Evolutionary conservation across 257 asterid species (phyloP).

Genomic region (Solanum pimpinellifolium): DNA sequence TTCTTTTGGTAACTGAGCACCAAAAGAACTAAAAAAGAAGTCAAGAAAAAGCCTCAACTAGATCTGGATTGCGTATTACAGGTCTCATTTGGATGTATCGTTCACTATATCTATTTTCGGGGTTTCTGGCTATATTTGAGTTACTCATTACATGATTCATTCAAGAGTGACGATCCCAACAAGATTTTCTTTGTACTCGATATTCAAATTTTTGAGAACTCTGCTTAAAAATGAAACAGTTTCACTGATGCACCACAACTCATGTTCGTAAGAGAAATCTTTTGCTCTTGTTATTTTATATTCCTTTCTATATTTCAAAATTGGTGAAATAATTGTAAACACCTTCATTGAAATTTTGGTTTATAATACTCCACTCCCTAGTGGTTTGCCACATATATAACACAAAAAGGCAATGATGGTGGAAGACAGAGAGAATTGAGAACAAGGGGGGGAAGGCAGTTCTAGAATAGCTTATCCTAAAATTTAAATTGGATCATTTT

Average conservation of each 20-base stretch:
- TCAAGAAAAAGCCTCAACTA: neutral
- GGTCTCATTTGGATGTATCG: neutral
- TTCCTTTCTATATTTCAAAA: neutral
- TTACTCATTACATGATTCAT: neutral
- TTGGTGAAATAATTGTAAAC: neutral
- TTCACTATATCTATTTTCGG: too few species aligned
- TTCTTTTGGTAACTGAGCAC: neutral
- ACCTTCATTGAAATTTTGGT: neutral
- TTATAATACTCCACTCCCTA: neutral
- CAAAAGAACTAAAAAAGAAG: neutral
- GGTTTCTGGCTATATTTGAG: rapidly evolving
- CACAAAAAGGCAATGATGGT: neutral
- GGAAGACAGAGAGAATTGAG: neutral
- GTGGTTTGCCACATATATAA: neutral
- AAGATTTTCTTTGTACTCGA: too few species aligned
- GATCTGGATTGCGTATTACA: neutral
- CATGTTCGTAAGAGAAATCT: neutral
- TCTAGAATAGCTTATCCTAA: neutral
- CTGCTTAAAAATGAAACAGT: too few species aligned
- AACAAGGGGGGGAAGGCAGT: neutral
- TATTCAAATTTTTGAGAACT: too few species aligned
- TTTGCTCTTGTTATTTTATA: neutral
- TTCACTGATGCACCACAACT: neutral
- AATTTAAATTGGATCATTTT: neutral
- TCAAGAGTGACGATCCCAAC: too few species aligned